Evolutionary conservation across 139 green algal species (phyloP), one percentile per base, ranked within the genome.

Genomic region (Chlamydomonas applanata): DNA sequence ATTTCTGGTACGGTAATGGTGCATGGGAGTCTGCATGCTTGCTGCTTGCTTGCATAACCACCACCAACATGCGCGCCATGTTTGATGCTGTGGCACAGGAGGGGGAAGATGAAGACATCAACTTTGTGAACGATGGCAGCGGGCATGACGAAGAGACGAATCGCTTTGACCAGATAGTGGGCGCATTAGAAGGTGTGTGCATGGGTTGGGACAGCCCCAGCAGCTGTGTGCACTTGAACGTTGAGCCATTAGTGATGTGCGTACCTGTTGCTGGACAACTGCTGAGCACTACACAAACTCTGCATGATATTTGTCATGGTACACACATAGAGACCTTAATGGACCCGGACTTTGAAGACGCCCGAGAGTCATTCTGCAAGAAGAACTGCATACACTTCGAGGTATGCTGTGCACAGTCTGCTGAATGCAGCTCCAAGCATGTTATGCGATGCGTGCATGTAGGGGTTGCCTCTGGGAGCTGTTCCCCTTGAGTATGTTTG

Each of bases 311-410:
- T 7, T 49, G 40, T 19, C 7, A 49, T 49, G 52, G 40, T 66
- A 4, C 3, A 1, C 36, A 49, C 83, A n/a, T n/a, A 89, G 83
- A 85, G 13, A 71, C 85, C 2, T 57, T 89, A 13, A 68, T 89
- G 49, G 80, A 89, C 34, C 62, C 40, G 3, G 71, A 82, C 49
- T 86, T 89, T 70, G 80, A 85, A 49, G 77, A 77, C 4, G 56
- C 67, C 9, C 34, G 74, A 13, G 71, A 77, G 9, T n/a, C 32
- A 44, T 89, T 86, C 63, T 86, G 80, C 40, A 70, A 65, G 7
- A 34, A 76, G n/a, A 73, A 89, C 52, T 86, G 80, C 46, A 34
- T 25, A 27, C 59, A 83, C 16, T 86, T 89, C 59, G 78, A 89
- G 83, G 83, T 88, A 44, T 32, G 82, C 3, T 16, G 13, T n/a